Base-by-base conservation (phyloP, 441 rosid genomes). In the Pelargonium myrrhifolium region DNA sequence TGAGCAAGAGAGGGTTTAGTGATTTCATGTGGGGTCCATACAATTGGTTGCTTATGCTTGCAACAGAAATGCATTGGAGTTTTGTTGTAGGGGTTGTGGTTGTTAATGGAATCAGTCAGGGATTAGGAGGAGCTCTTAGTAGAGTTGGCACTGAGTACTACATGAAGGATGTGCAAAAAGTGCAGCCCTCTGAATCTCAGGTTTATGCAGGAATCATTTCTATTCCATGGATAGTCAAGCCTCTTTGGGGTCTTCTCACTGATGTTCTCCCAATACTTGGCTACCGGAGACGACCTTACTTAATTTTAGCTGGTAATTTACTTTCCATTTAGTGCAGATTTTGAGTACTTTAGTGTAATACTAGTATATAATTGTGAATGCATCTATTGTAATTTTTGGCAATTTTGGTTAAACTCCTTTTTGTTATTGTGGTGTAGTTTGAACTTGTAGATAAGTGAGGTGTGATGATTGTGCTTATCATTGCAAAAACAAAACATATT, bases 161-260 rank as follows among this genome's bases (percentile, higher is more conserved):
- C 83, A 92, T 95, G 98, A 95, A 95, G 83, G 98, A 95, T 84
- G 96, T 89, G 37, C 99, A 90, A 73, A 86, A 85, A 69, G 89
- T 92, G 64, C 94, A 92, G 76, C 99, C 99, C 55, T 95, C 99
- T 15, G 96, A 86, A 73, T 81, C 97, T 12, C 98, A 93, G 74
- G 75, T 89, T 67, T 90, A 85, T 61, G 79, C 85, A 9, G 98
- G 93, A 39, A 89, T 93, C 72, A 75, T 76, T 66, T 78, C 75
- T 53, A 80, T 94, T 76, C 99, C 99, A 73, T 94, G 99, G 98
- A 82, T 89, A 62, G 84, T 94, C 66, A 94, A 94, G 72, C 98
- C 97, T 67, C 64, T 94, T 67, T 94, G 99, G 99, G 98, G 99
- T 3, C 85, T 94, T 72, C 88, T 93, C 78, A 94, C 99, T 1